Percentiles rank a stretch among this genome's conserved stretches.
Conservation (phyloP, 768 basidiomycete genomes). For the Russula vinacea region DNA sequence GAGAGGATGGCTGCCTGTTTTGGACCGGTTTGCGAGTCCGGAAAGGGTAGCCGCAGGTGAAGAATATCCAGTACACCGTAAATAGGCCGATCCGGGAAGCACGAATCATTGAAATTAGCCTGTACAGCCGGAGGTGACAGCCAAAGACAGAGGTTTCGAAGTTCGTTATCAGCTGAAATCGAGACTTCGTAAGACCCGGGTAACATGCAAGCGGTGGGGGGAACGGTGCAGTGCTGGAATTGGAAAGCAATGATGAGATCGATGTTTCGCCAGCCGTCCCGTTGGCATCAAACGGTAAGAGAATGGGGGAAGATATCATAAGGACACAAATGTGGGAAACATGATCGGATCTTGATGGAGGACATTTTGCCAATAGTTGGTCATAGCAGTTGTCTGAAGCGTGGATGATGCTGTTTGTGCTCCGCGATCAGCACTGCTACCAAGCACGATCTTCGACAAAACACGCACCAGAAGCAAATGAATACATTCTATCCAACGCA, state of each 20-base stretch:
- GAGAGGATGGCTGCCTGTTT: slow-evolving; percentile 52
- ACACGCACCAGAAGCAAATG: slow-evolving; percentile 53
- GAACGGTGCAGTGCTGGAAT: slow-evolving; percentile 45
- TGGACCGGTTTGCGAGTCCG: slow-evolving; percentile 43
- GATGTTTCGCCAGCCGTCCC: slow-evolving; percentile 33
- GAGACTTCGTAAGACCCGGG: slow-evolving; percentile 45
- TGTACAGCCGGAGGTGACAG: slow-evolving; percentile 39
- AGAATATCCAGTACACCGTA: slow-evolving; percentile 61
- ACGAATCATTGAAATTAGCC: slow-evolving; percentile 46
- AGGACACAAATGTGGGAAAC: slow-evolving; percentile 47
- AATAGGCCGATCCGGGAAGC: slow-evolving; percentile 56
- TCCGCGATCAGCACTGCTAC: slow-evolving; percentile 1
- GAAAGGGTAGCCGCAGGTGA: slow-evolving; percentile 56
- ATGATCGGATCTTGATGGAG: slow-evolving; percentile 46
- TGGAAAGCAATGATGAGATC: slow-evolving; percentile 43
- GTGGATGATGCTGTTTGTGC: slow-evolving; percentile 50
- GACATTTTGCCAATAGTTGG: slow-evolving; percentile 53
- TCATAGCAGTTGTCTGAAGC: slow-evolving; percentile 48
- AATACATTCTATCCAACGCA: slow-evolving; percentile 57
- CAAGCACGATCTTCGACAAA: not conserved
- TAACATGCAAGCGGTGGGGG: slow-evolving; percentile 62
- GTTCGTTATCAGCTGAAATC: slow-evolving; percentile 43
- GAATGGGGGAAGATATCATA: slow-evolving; percentile 47
- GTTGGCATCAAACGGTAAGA: slow-evolving; percentile 59
- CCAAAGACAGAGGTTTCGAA: slow-evolving; percentile 53